phyloP scores from a whole-genome alignment of 306 rosid genomes.

The Geum urbanum region DNA sequence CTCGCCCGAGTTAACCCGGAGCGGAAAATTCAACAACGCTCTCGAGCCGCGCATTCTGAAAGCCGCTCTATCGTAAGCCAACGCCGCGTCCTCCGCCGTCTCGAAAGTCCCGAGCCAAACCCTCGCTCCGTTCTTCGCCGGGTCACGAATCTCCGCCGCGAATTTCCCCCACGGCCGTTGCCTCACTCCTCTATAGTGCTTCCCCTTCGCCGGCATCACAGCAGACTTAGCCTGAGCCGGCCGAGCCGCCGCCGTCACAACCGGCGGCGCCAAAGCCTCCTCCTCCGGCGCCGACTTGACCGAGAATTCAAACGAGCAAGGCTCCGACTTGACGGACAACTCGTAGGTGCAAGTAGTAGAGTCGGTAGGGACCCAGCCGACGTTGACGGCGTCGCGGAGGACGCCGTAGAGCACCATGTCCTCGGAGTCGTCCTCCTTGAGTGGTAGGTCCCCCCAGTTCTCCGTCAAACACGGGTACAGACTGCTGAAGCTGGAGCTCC shows the following conservation, averaged over 20 bases:
- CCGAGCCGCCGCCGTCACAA: neutral
- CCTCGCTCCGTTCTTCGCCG: conserved; percentile 88
- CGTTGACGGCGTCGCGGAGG: conserved; percentile 59
- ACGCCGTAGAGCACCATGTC: conserved; percentile 81
- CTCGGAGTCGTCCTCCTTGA: conserved; percentile 67
- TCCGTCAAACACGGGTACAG: conserved; percentile 62
- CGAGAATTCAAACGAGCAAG: neutral
- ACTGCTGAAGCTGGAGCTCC: conserved; percentile 59
- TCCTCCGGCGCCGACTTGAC: conserved; percentile 20
- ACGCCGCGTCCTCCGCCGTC: conserved; percentile 92
- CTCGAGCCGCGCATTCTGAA: conserved; percentile 83
- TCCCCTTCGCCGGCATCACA: conserved; percentile 55
- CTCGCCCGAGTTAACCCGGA: conserved; percentile 77
- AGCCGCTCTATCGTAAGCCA: conserved; percentile 92
- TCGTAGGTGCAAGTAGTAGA: conserved; percentile 11
- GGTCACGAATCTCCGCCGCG: conserved; percentile 95
- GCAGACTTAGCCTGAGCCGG: conserved; percentile 13
- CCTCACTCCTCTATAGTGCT: conserved; percentile 87
- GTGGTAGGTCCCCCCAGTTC: conserved; percentile 79
- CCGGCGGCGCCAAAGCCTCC: neutral
- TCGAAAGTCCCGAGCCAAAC: conserved; percentile 94
- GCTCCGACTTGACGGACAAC: conserved; percentile 46
- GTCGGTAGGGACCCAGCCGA: conserved; percentile 73
- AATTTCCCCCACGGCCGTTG: conserved; percentile 96
- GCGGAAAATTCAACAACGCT: conserved; percentile 80